Evolutionary conservation across 768 basidiomycete species (phyloP), one percentile per base, ranked within the genome.

Genomic region (Amanita polypyramis): DNA sequence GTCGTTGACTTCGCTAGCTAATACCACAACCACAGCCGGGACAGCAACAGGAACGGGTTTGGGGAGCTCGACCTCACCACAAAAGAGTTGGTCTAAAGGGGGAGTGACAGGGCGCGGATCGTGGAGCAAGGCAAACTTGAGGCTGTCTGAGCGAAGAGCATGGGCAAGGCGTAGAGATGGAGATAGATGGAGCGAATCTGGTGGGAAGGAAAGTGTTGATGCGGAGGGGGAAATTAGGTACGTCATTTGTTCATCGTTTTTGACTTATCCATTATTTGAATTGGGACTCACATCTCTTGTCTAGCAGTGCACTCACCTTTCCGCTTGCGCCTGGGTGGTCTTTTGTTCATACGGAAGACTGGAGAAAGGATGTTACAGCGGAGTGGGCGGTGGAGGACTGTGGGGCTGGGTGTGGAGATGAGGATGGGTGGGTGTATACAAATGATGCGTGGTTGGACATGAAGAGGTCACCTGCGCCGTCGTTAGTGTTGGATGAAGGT

Each of bases 251-350:
- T 11, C 37, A 49, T 41, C 33, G 5, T 46, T 43, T 50, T 40
- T 55, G 39, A 40, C 42, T 21, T 43, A 34, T 32, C 39, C 38
- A 30, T 9, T 37, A 39, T 14, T 5, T 37, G 34, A 50, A 21
- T 39, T 45, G 33, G 33, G 48, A 48, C 45, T 54, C 42, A 53
- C 57, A 30, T 55, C 48, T 45, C 47, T 40, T 43, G 43, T 38
- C 60, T 62, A 85, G 80, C 70, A 90, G 86, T 62, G 85, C 85
- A 69, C 70, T 89, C 47, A 86, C 83, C 2, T 88, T 90, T 55
- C 76, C 79, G 6, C 77, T 91, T n/a, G 74, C 78, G 2, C 70
- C 76, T 3, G 81, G 80, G 0, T 90, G 86, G 85, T 59, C 68
- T 1, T 90, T 88, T 50, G 76, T 89, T 5, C 74, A 79, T 52